Base-by-base conservation (phyloP, 495 filamentous ascomycete genomes). In the Penicillium paxilli region DNA sequence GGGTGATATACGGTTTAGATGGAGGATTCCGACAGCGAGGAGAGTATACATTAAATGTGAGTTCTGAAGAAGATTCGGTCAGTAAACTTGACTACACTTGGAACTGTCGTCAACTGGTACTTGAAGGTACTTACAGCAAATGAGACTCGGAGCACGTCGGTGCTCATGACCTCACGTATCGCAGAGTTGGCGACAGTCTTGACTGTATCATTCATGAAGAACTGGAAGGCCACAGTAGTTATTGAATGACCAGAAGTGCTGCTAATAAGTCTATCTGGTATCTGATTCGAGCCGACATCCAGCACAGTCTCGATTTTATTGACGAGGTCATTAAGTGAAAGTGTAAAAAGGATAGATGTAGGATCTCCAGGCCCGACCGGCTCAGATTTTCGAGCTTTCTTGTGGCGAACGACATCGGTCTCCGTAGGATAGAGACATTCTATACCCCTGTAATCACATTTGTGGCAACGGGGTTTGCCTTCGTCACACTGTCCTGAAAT, bases 11-110 rank as follows among this genome's bases (percentile, higher is more conserved):
- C 72, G 66, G 30, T 75, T 73, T 8, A 77, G 56, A 46, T 79
- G 71, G 1, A 74, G 64, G 37, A 71, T 61, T 6, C 72, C 70
- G 11, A 72, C 65, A 0, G 62, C 72, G n/a, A 79, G 52, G 33
- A 76, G 59, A 1, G 72, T 70, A 40, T 78, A 75, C 72, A 80
- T 74, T 1, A 80, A 24, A 47, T 72, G 69, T 2, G 73, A 58
- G 47, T 64, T 69, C 75, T 80, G 42, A 22, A 12, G 30, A 23
- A n/a, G 0, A 3, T 25, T n/a, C 9, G 19, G 42, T 63, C 19
- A 68, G 52, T 23, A 1, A 35, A 52, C 10, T 17, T 21, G n/a
- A n/a, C n/a, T n/a, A n/a, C n/a, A n/a, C n/a, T n/a, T n/a, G n/a
- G n/a, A n/a, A n/a, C n/a, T n/a, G n/a, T n/a, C n/a, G 10, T 9